Percentiles rank a stretch among this genome's conserved stretches.
phyloP scores from a whole-genome alignment of 1,139 yeast species.

The Meyerozyma carpophila region DNA sequence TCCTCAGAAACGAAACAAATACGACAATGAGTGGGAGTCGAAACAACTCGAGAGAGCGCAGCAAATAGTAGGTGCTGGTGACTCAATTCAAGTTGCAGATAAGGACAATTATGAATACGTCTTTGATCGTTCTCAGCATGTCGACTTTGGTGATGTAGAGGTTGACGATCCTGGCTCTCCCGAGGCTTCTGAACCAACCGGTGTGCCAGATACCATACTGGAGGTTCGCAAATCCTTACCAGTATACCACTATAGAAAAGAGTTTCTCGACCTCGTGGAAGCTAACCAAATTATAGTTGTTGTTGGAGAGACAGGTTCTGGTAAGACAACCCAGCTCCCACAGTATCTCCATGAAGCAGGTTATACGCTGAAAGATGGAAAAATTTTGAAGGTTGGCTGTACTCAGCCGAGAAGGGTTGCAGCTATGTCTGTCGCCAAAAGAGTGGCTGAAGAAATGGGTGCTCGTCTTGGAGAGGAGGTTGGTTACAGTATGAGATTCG shows the following conservation, averaged over 20 bases:
- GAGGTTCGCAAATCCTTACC: slow-evolving; percentile 66
- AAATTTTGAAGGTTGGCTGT: slow-evolving; percentile 60
- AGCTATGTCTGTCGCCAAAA: slow-evolving; percentile 85
- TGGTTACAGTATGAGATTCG: slow-evolving; percentile 86
- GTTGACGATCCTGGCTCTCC: slow-evolving; percentile 17
- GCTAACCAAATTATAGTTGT: slow-evolving; percentile 74
- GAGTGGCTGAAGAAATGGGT: slow-evolving; percentile 87
- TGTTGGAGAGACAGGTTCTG: slow-evolving; percentile 97
- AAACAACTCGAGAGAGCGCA: slow-evolving; percentile 54
- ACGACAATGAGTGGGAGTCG: slow-evolving; percentile 57
- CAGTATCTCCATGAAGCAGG: slow-evolving; percentile 86
- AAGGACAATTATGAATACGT: slow-evolving; percentile 69
- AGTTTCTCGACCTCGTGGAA: slow-evolving; percentile 57
- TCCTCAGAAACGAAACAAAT: slow-evolving; percentile 13
- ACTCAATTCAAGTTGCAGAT: slow-evolving; percentile 41
- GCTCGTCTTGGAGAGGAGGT: slow-evolving; percentile 69
- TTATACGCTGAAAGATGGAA: slow-evolving; percentile 41
- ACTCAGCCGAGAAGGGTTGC: slow-evolving; percentile 97
- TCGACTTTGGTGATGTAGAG: slow-evolving; percentile 54
- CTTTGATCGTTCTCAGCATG: slow-evolving; percentile 72
- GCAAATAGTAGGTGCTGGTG: slow-evolving; percentile 28
- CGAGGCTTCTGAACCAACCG: slow-evolving; percentile 13
- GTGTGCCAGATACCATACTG: slow-evolving; percentile 32
- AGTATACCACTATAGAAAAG: slow-evolving; percentile 59
- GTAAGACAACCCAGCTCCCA: slow-evolving; percentile 93